Evolutionary conservation across 371 early-diverging fungal genomes (phyloP), one percentile per base, ranked within the genome.

Genomic region (Blakeslea trispora): DNA sequence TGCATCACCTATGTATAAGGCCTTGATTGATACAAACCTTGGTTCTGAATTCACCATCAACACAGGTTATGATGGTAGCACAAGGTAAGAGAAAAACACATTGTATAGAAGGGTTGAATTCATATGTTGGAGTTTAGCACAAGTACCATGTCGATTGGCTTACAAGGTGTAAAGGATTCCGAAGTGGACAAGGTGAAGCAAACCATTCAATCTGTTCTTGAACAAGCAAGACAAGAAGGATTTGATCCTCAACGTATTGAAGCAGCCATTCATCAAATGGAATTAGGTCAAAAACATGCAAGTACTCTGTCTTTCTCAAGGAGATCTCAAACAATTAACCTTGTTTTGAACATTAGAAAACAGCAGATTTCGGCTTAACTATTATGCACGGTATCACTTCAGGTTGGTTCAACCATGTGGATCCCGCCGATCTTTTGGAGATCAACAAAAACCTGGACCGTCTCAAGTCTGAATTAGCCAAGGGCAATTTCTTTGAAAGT

Each of bases 1-100:
- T 47, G 86, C 95, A 15, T 87, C 95, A 11, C 98, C 98, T 13
- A 90, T 97, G 91, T 93, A 94, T 71, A 82, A 94, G 70, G 91
- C 93, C n/a, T 77, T 97, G 66, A 94, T 97, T 43, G 96, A 96
- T 65, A 83, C 91, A 37, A 89, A 91, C 43, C 68, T 97, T n/a
- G 97, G 95, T 14, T 83, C 92, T 0, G 98, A 96, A 54, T 97
- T 92, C 74, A 87, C 91, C 37, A 81, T 92, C 9, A 91, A 88
- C 54, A 93, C 92, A 7, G 98, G 98, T 11, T 95, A 92, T 61
- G 91, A 92, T 64, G 72, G 79, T 21, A 85, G 81, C 53, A 83
- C 85, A 32, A 77, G 69, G 83, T 83, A 71, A 47, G 51, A 2
- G 2, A n/a, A 11, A 42, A 15, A 7, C 43, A 2, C n/a, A n/a